phyloP scores from a whole-genome alignment of 2,329 filamentous ascomycete species.

The Lasiodiplodia gonubiensis region DNA sequence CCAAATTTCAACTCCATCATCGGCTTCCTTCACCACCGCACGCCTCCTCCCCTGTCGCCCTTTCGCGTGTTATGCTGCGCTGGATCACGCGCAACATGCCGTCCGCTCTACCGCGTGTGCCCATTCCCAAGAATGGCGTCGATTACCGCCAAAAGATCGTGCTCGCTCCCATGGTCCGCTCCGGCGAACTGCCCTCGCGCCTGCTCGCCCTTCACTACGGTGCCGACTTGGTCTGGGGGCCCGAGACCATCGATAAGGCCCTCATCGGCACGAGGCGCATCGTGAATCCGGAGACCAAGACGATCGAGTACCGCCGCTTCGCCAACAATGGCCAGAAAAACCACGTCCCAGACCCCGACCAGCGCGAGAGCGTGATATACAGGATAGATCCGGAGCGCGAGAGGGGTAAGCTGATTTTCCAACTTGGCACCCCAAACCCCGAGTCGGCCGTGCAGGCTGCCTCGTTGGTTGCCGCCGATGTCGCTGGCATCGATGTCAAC shows the following conservation, averaged over 20 bases:
- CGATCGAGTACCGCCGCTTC: slow-evolving; percentile 81
- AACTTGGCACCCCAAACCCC: slow-evolving; percentile 87
- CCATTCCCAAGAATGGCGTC: slow-evolving; percentile 85
- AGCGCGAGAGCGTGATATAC: slow-evolving; percentile 73
- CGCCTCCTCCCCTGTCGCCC: neutral
- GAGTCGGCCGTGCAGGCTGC: slow-evolving; percentile 84
- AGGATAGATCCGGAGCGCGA: slow-evolving; percentile 81
- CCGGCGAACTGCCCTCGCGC: slow-evolving; percentile 91
- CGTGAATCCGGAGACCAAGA: slow-evolving; percentile 75
- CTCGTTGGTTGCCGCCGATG: slow-evolving; percentile 81
- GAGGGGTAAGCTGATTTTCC: slow-evolving; percentile 78
- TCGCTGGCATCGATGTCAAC: slow-evolving; percentile 94
- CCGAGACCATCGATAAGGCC: slow-evolving; percentile 90
- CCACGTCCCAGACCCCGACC: slow-evolving; percentile 53
- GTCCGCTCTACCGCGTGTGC: slow-evolving; percentile 62
- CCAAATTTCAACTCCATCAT: slow-evolving; percentile 5
- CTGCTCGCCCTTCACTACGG: slow-evolving; percentile 91
- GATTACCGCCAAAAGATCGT: slow-evolving; percentile 95
- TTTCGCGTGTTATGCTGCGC: slow-evolving; percentile 23
- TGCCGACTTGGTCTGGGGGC: slow-evolving; percentile 97
- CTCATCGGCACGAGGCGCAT: slow-evolving; percentile 85
- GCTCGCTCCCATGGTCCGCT: slow-evolving; percentile 96
- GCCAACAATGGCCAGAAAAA: slow-evolving; percentile 73
- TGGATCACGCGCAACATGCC: slow-evolving; percentile 27
- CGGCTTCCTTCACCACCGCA: neutral